Evolutionary conservation across 2,329 filamentous ascomycete genomes (phyloP), one percentile per base, ranked within the genome.

Genomic region (Periconia sp.): DNA sequence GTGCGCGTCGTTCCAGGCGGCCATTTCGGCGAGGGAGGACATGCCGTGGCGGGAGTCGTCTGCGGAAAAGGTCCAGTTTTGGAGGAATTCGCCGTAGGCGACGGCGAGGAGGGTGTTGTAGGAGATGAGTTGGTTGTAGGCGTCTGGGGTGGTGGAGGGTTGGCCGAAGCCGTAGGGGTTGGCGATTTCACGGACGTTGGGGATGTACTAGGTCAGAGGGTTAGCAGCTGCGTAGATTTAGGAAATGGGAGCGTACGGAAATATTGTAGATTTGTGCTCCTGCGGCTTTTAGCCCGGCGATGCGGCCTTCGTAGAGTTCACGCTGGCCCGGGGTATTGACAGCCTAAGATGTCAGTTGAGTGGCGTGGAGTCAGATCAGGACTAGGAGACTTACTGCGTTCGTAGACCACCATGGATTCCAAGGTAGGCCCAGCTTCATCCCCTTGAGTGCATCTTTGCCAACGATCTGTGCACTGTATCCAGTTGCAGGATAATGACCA

Each of bases 191-290:
- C n/a, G n/a, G n/a, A n/a, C n/a, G n/a, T n/a, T n/a, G n/a, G n/a
- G n/a, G n/a, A n/a, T n/a, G n/a, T n/a, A n/a, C n/a, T n/a, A n/a
- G n/a, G n/a, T n/a, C n/a, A n/a, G n/a, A n/a, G n/a, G n/a, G n/a
- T n/a, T n/a, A n/a, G n/a, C n/a, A n/a, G n/a, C n/a, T n/a, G n/a
- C n/a, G n/a, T n/a, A n/a, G n/a, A n/a, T n/a, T n/a, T n/a, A n/a
- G n/a, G n/a, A n/a, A n/a, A n/a, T n/a, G n/a, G n/a, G n/a, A 8
- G 24, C 28, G 18, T 31, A 31, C 28, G 3, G 28, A 16, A 10
- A 31, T 31, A 17, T 31, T 31, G 28, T 31, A 31, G 11, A 31
- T 31, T 31, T 31, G 13, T 4, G 28, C 28, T 17, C 28, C 28
- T 9, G 28, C 28, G 11, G 10, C 13, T 16, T 13, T 31, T 13